Percentiles rank a stretch among this genome's conserved stretches.
Evolutionary conservation across 148 eudicot genomes (phyloP).

Genomic region (Mesembryanthemum crystallinum): DNA sequence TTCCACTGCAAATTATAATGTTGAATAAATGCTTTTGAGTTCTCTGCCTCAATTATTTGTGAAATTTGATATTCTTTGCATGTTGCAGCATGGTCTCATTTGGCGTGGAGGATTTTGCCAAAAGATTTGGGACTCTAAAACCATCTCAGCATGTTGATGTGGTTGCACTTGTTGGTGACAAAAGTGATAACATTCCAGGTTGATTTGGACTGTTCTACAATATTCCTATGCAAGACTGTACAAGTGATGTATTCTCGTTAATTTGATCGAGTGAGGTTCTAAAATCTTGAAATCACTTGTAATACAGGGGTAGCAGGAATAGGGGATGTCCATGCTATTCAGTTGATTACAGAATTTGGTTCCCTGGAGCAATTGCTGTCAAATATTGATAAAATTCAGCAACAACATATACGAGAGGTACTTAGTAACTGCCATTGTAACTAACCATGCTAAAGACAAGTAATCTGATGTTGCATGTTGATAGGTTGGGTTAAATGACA

Average conservation of each 20-base stretch:
- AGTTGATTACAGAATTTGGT: conserved; percentile 80
- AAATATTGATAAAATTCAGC: conserved; percentile 65
- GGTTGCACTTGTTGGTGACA: conserved; percentile 84
- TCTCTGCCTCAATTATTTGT: not conserved
- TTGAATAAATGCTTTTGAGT: not conserved
- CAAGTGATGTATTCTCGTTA: not conserved
- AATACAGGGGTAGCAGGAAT: conserved; percentile 82
- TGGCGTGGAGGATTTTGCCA: conserved; percentile 91
- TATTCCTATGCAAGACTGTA: not conserved
- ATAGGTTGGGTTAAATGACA: not conserved
- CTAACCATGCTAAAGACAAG: not conserved
- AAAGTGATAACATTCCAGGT: conserved; percentile 97
- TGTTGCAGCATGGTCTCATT: conserved; percentile 77
- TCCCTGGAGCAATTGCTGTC: conserved; percentile 69
- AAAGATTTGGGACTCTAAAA: conserved; percentile 62
- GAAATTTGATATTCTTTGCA: not conserved
- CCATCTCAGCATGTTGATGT: conserved; percentile 97
- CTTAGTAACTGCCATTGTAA: not conserved
- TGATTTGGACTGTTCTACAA: conserved; percentile 12
- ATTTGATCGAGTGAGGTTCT: not conserved
- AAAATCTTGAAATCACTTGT: conserved; percentile 13
- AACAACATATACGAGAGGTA: conserved; percentile 74
- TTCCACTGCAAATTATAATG: not conserved
- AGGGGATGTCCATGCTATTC: conserved; percentile 79
- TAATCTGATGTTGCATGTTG: not conserved